Evolutionary conservation across 257 asterid genomes (phyloP), one percentile per base, ranked within the genome.

Genomic region (Jasminum sambac): DNA sequence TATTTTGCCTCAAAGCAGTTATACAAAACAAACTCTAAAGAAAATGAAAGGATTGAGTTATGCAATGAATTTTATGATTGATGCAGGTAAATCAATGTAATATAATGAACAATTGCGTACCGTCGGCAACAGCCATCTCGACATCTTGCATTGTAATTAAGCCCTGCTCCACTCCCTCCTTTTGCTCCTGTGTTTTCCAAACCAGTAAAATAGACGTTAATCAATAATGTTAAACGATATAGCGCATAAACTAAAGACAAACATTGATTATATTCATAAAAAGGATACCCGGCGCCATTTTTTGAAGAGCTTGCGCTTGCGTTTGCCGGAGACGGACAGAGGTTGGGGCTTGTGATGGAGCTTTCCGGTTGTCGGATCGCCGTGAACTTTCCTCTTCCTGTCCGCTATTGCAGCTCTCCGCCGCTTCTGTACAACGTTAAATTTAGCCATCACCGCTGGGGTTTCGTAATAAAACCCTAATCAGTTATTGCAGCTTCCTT

Each of bases 241-340:
- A 68, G 67, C 2, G 38, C 8, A 48, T 13, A 38, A 24, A 39
- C 2, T 55, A 11, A 25, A 41, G 36, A 39, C 21, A 10, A 0
- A 21, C 50, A 19, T 55, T 21, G 62, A 55, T 14, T 13, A 26
- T 44, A 14, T 3, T 19, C 5, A 26, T 1, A 9, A 57, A 39
- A 10, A n/a, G 80, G 86, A 21, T 13, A 89, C 96, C 96, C 93
- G 85, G 59, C 96, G 95, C 93, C 95, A 84, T 83, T 87, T 91
- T 72, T 84, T 89, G 43, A 83, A 80, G 70, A 85, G 76, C 85
- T 91, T 91, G 81, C 90, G 97, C 79, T 89, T 78, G 40, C 96
- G 96, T 87, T 91, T 91, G 78, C 97, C 97, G 74, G 97, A 91
- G 76, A 91, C 24, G 64, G 97, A 81, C 34, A 66, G 73, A 0